Evolutionary conservation across 768 basidiomycete species (phyloP), one percentile per base, ranked within the genome.

Genomic region (Asterophora parasitica): DNA sequence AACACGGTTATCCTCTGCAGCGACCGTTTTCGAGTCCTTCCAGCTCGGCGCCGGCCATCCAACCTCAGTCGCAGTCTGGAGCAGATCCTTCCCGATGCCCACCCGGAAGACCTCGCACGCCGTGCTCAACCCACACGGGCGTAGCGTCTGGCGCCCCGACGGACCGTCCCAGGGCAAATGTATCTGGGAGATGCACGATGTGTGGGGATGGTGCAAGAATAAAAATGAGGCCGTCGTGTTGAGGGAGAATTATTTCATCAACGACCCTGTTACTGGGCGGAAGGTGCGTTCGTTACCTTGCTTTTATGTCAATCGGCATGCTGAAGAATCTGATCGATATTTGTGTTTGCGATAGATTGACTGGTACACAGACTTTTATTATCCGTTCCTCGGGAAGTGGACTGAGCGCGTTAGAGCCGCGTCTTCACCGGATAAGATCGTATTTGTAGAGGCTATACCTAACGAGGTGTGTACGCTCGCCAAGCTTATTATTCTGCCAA

Each of bases 31-130:
- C 28, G 79, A 94, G 63, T 92, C 92, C 0, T 95, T 97, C 70
- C 82, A 88, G 59, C 76, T 98, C n/a, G 95, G 92, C 31, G 79
- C 91, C 9, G 95, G 95, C 12, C 76, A 90, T 61, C 80, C 94
- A 0, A 91, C 90, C 0, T 50, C 70, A 2, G 82, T 97, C n/a
- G 77, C 83, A 1, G 70, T 77, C 53, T 98, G 88, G 79, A 81
- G 80, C 3, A 81, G 91, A 1, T 88, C 90, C 0, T 97, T 90
- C 72, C 95, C 93, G 2, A 72, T 90, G 66, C 93, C 93, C 0
- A 95, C 93, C 2, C 75, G 77, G 26, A 68, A 75, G 35, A 83
- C 84, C 0, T 74, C 76, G 0, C 63, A 72, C 16, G 73, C 69
- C 4, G 61, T 85, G 1, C 71, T 92, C 12, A 92, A 93, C 58